A percentile compares a stretch with the other conserved stretches of the same genome.
Evolutionary conservation across 1,284 basidiomycete species (phyloP).

Genomic region (Exobasidium cylindrosporum): DNA sequence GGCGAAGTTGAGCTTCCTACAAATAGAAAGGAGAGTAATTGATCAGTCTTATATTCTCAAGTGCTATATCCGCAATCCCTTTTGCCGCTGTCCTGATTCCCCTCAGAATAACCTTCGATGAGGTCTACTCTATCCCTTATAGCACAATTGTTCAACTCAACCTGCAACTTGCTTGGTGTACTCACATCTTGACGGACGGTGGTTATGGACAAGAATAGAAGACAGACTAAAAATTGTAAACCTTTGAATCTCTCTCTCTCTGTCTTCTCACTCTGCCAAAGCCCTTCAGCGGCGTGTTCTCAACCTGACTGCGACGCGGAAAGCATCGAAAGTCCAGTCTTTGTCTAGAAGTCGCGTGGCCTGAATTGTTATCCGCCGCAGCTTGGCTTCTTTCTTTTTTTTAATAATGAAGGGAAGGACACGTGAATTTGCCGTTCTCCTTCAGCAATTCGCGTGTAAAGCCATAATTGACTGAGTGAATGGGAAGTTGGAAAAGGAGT

Average conservation of each 20-base stretch:
- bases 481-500: not conserved
- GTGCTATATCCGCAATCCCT: not conserved
- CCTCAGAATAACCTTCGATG: not conserved
- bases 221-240: not conserved
- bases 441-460: no score
- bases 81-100: not conserved
- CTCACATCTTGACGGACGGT: slow-evolving; percentile 6
- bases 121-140: not conserved
- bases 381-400: not conserved
- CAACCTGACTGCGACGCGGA: no score
- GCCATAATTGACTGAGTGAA: no score
- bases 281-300: no score
- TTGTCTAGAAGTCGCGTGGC: not conserved
- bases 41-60: no score
- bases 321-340: no score
- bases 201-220: not conserved
- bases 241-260: not conserved
- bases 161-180: slow-evolving; percentile 11
- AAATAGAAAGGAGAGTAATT: not conserved
- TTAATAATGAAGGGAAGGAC: no score
- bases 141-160: not conserved
- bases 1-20: slow-evolving; percentile 95
- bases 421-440: no score
- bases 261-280: no score
- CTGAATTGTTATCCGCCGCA: not conserved